phyloP scores from a whole-genome alignment of 371 early-diverging fungal species.

The Lichtheimia hyalospora region DNA sequence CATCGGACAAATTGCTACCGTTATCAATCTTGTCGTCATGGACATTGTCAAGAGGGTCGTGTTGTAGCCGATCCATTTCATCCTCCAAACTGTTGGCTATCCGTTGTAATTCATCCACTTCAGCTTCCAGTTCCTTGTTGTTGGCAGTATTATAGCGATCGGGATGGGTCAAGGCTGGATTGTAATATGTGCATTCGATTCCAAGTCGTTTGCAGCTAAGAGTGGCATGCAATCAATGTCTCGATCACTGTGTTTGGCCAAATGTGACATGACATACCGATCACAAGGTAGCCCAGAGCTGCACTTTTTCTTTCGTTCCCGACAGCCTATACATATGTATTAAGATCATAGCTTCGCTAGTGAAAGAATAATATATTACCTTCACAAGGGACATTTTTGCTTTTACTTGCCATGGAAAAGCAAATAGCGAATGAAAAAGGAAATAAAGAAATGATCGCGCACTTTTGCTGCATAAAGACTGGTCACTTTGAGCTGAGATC shows the following conservation, averaged over 20 bases:
- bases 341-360: neutral
- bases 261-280: constrained; percentile 22
- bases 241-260: neutral
- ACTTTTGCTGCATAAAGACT: too few relatives aligned
- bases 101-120: constrained; percentile 8
- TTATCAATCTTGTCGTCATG: neutral
- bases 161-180: constrained; percentile 7
- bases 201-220: constrained; percentile 13
- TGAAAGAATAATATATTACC: constrained; percentile 13
- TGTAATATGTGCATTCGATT: constrained; percentile 11
- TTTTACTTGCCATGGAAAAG: constrained; percentile 18
- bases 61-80: constrained; percentile 12
- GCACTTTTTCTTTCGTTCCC: constrained; percentile 48
- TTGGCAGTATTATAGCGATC: neutral
- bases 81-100: constrained; percentile 9
- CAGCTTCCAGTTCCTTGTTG: constrained; percentile 4
- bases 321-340: constrained; percentile 26
- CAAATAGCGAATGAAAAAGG: too few relatives aligned
- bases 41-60: neutral
- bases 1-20: neutral
- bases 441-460: too few relatives aligned
- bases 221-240: too few relatives aligned
- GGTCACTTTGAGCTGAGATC: too few relatives aligned
- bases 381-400: constrained; percentile 40
- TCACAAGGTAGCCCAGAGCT: constrained; percentile 41